Percentiles rank a stretch among this genome's conserved stretches.
Conservation (phyloP, 345 rosid species). For the Toxicodendron radicans region DNA sequence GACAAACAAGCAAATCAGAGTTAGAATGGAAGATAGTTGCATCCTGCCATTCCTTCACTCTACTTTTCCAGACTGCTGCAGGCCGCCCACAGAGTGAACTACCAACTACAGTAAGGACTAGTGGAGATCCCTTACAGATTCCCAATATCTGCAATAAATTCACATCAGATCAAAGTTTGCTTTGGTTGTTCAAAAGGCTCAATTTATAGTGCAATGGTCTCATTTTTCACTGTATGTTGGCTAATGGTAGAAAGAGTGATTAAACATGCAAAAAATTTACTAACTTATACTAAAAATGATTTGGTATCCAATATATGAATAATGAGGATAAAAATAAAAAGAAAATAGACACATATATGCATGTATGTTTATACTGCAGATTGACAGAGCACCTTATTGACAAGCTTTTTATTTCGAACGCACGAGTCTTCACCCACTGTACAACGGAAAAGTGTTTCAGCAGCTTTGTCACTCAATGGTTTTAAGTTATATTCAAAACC, state of each 20-base stretch:
- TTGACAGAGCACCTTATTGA: slow-evolving; percentile 28
- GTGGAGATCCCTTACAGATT: slow-evolving; percentile 56
- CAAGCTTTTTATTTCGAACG: slow-evolving; percentile 29
- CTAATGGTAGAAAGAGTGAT: neutral
- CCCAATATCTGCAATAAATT: slow-evolving; percentile 40
- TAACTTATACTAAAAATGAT: neutral
- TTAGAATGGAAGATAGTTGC: slow-evolving; percentile 21
- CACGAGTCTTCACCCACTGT: neutral
- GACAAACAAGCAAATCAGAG: slow-evolving; percentile 32
- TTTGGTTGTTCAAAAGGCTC: neutral
- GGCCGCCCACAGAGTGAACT: slow-evolving; percentile 39
- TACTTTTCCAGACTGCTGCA: slow-evolving; percentile 31
- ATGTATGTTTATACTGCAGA: neutral
- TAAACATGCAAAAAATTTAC: neutral
- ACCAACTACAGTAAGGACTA: slow-evolving; percentile 53
- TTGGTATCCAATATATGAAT: neutral
- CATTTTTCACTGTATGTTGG: slow-evolving; percentile 12
- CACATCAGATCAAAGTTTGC: slow-evolving; percentile 15
- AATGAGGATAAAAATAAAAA: neutral
- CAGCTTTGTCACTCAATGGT: slow-evolving; percentile 35
- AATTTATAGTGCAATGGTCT: slow-evolving; percentile 30
- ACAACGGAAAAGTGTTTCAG: slow-evolving; percentile 22
- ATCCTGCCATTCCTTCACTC: slow-evolving; percentile 29
- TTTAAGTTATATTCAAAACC: slow-evolving; percentile 28
- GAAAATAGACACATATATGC: neutral